Evolutionary conservation across 192 early-diverging fungal genomes (phyloP), one percentile per base, ranked within the genome.

Genomic region (Umbelopsis isabellina): DNA sequence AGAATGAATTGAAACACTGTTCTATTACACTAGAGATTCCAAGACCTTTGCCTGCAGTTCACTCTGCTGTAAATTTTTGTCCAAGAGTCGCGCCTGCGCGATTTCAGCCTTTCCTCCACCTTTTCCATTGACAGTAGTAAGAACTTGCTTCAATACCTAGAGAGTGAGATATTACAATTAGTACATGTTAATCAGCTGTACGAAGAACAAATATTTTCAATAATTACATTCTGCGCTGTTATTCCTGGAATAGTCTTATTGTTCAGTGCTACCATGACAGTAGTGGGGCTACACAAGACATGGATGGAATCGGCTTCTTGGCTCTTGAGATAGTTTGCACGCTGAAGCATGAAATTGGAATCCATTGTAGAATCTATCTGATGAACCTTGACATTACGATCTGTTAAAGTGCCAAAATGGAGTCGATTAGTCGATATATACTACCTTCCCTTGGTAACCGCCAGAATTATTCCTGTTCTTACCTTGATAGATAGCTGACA

Each of bases 71-170:
- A 48, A 44, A 10, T 46, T 46, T 20, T 46, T 47, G 23, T 48
- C 41, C 37, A 66, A 23, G 21, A 79, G 48, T 48, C 70, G 64
- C 16, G 80, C 82, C 65, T 83, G 75, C 4, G 84, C 84, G 33
- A 82, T 72, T 71, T 83, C 82, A 2, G 71, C 75, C 52, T 85
- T 80, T 33, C 84, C 84, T 21, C 84, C 84, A 3, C 84, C 84
- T 66, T 81, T 81, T 3, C 83, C 83, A 33, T 81, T 81, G 48
- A 81, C 67, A 53, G 72, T 71, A 13, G 74, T 78, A 41, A 85
- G 49, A 16, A 85, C 49, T 8, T 68, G 67, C 74, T 81, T 83
- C 68, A 85, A 51, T 3, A 82, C 67, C 72, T 85, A 76, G 30
- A 72, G 6, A 69, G 0, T 64, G 66, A 70, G 67, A 72, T 46